Evolutionary conservation across 1,139 yeast genomes (phyloP).

Genomic region (Nakaseomyces kungkrabaensis): DNA sequence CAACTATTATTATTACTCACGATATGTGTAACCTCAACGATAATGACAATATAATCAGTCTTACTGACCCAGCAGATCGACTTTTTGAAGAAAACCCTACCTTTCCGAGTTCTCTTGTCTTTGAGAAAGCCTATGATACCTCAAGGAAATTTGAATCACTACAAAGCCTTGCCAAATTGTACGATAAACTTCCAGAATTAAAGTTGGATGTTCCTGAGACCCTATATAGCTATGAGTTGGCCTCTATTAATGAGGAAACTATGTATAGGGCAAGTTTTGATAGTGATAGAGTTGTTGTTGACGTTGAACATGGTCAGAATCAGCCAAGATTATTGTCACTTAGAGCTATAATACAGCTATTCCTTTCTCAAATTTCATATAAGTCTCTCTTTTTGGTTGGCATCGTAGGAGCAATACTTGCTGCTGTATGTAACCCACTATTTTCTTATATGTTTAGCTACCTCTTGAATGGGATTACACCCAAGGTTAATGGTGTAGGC

Average conservation of each 20-base stretch:
- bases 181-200: background rate
- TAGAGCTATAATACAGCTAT: background rate
- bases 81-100: background rate
- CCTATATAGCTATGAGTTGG: background rate
- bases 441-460: slow-evolving; percentile 73
- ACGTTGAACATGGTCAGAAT: background rate
- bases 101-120: background rate
- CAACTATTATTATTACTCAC: slow-evolving; percentile 78
- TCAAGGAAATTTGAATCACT: background rate
- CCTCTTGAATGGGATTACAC: slow-evolving; percentile 48
- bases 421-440: slow-evolving; percentile 62
- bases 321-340: background rate
- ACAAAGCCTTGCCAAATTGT: background rate
- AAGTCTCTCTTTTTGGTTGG: slow-evolving; percentile 43
- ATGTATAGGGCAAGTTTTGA: background rate
- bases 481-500: slow-evolving; percentile 30
- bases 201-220: background rate
- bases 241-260: background rate
- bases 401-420: slow-evolving; percentile 39
- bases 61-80: background rate
- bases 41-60: background rate
- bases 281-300: background rate
- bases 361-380: slow-evolving; percentile 4
- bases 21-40: slow-evolving; percentile 35
- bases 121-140: background rate